Evolutionary conservation across 352 stramenopile genomes (phyloP), one percentile per base, ranked within the genome.

Genomic region (Proteromonas lacertae): DNA sequence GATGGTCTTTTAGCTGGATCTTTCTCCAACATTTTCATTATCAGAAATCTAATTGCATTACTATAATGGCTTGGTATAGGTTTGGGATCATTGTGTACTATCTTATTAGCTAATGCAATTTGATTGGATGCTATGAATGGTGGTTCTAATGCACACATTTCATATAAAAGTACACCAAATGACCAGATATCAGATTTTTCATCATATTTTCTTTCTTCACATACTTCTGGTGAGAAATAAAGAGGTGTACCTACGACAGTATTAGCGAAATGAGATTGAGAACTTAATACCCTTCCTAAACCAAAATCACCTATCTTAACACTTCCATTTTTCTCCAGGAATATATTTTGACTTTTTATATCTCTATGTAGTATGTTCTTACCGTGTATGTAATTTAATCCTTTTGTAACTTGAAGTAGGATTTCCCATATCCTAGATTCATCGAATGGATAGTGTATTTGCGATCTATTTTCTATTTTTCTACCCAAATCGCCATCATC

Each of bases 141-240:
- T n/a, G n/a, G n/a, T n/a, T n/a, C n/a, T n/a, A n/a, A n/a, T n/a
- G n/a, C n/a, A n/a, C n/a, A n/a, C n/a, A n/a, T n/a, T n/a, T n/a
- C n/a, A n/a, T n/a, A n/a, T n/a, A n/a, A n/a, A n/a, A n/a, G n/a
- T n/a, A n/a, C n/a, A n/a, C n/a, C n/a, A 2, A 90, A 56, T n/a
- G 69, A 75, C 72, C 74, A 90, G 14, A 90, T 57, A 41, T 90
- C 75, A 42, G 62, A 79, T 19, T 66, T 57, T 42, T 75, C 75
- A 30, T 67, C 73, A 54, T 90, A 90, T 6, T 68, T 63, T 29
- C 74, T 30, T 22, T 21, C 30, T 24, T 39, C 34, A 31, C 34
- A 39, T 13, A 39, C 31, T n/a, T 39, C 34, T 22, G 34, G 34
- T 21, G 16, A 28, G 7, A 39, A 17, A 17, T 39, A 39, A 23